Base-by-base conservation (phyloP, 1,284 basidiomycete species). In the Fistulina hepatica region DNA sequence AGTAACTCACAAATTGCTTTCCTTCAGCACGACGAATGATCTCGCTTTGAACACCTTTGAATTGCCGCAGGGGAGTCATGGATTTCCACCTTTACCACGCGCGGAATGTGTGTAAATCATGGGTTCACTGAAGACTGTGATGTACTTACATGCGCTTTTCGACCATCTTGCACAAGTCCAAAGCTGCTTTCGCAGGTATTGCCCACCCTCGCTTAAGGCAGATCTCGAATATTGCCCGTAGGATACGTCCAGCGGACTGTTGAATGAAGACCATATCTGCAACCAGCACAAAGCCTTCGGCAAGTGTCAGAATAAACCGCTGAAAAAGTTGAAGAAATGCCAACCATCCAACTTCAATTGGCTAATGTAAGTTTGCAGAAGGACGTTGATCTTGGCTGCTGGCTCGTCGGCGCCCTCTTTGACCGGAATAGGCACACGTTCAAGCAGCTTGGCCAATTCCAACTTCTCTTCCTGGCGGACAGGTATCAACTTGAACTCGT, bases 181-280 rank as follows among this genome's bases (percentile, higher is more conserved):
- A 69, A 5, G 90, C 90, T 19, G 88, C 81, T 45, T 90, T 83
- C 1, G 92, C 90, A 0, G 94, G 88, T 5, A 88, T 69, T 1
- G 95, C 92, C 90, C 94, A 99, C n/a, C 94, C 94, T 41, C 93
- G 80, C 64, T 95, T 97, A 44, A 97, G 65, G 56, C 94, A 98
- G 39, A 98, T 98, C 63, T 99, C 94, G 49, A 95, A 98, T 56
- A 99, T 86, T 11, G 95, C 94, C 13, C 93, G 88, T 26, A 98
- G 65, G 52, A 98, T 97, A 56, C 86, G 82, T 32, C 89, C 89
- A 3, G 89, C 89, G 2, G 86, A 92, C 54, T 93, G 89, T 48
- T 89, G 84, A 4, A 94, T 79, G 52, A 91, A 97, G 5, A 97
- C 93, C 95, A 98, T 98, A 58, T 98, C 94, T 2, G 94, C 91